Evolutionary conservation across 768 basidiomycete genomes (phyloP).

Genomic region (Rhizopogon salebrosus): DNA sequence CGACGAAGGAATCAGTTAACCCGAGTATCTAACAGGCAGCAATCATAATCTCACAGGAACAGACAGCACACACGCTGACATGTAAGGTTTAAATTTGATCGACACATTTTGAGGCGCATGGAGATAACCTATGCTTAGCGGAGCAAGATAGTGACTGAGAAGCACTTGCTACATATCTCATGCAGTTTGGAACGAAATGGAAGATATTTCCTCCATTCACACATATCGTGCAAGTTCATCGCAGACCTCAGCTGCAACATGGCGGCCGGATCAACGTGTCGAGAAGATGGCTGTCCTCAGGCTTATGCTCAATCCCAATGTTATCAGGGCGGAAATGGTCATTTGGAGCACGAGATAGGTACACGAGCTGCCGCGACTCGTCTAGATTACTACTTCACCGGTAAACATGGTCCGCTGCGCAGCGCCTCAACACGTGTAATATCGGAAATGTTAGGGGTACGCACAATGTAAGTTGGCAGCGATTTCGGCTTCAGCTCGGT

Average conservation of each 20-base stretch:
- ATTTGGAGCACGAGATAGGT: conserved; percentile 11
- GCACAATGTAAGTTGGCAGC: conserved; percentile 86
- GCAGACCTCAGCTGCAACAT: background rate
- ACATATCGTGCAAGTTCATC: background rate
- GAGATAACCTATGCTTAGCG: background rate
- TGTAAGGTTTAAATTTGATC: background rate
- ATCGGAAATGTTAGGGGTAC: conserved; percentile 15
- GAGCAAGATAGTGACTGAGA: background rate
- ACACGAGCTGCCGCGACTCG: conserved; percentile 15
- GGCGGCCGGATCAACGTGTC: background rate
- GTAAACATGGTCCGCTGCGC: conserved; percentile 80
- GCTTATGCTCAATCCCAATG: conserved; percentile 1
- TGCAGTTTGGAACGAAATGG: background rate
- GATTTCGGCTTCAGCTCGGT: conserved; percentile 95
- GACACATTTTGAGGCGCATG: background rate
- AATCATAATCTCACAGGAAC: no score
- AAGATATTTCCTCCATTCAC: background rate
- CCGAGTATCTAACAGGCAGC: no score
- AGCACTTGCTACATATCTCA: background rate
- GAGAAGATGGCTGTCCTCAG: background rate
- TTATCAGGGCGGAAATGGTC: background rate
- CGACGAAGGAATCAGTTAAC: no score
- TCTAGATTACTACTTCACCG: conserved; percentile 41
- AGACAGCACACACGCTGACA: no score
- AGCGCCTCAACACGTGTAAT: conserved; percentile 19